Evolutionary conservation across 148 eudicot genomes (phyloP).

Genomic region (Amaranthus cruentus): DNA sequence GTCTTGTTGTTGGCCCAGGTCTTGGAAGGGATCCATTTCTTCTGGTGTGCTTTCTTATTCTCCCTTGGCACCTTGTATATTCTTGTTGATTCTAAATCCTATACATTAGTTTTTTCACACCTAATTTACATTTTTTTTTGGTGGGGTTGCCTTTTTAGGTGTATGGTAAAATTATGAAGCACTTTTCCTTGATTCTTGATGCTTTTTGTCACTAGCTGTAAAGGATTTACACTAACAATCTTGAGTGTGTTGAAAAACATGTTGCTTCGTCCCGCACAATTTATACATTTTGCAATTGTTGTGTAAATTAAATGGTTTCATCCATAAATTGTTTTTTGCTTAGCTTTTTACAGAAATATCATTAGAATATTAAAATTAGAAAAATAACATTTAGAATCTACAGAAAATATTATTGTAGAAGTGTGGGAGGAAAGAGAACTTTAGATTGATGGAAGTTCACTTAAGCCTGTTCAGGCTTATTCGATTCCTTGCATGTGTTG

Average conservation of each 20-base stretch:
- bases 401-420: background rate
- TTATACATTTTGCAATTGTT: background rate
- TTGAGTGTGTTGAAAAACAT: too few species aligned
- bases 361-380: too few species aligned
- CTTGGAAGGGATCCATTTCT: conserved; percentile 97
- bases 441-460: background rate
- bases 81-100: background rate
- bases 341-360: background rate
- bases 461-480: background rate
- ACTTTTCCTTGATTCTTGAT: background rate
- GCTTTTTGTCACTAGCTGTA: background rate
- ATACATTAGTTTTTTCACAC: background rate
- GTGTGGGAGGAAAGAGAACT: background rate
- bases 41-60: conserved; percentile 47
- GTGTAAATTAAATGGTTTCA: background rate
- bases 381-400: background rate
- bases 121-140: background rate
- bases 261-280: background rate
- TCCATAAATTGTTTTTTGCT: background rate
- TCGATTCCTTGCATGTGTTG: background rate
- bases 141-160: too few species aligned
- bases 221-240: background rate
- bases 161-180: background rate
- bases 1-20: conserved; percentile 97
- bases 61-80: conserved; percentile 5